phyloP scores from a whole-genome alignment of 495 filamentous ascomycete genomes.

The Penicillium longicatenatum region DNA sequence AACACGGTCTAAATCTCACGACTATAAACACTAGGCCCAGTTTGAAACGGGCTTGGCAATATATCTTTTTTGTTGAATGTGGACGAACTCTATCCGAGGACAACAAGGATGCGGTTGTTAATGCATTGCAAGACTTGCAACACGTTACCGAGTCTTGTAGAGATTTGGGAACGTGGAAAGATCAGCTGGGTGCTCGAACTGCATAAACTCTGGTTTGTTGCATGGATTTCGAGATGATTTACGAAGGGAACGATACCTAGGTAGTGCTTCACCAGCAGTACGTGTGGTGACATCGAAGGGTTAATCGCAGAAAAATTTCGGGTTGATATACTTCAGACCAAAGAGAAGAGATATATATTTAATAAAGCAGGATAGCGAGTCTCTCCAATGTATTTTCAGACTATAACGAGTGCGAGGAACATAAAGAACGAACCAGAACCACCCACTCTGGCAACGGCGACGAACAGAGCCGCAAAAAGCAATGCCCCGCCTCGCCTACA shows the following conservation, averaged over 20 bases:
- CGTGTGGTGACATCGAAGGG: background rate
- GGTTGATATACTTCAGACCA: slow-evolving; percentile 1
- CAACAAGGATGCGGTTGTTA: slow-evolving; percentile 30
- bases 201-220: slow-evolving; percentile 3
- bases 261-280: too few species aligned
- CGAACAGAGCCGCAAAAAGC: slow-evolving; percentile 23
- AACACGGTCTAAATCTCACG: slow-evolving; percentile 75
- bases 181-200: slow-evolving; percentile 27
- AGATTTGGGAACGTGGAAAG: slow-evolving; percentile 47
- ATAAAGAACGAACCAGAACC: slow-evolving; percentile 20
- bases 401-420: slow-evolving; percentile 19
- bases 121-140: slow-evolving; percentile 30
- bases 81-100: slow-evolving; percentile 47
- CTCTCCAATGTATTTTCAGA: slow-evolving; percentile 19
- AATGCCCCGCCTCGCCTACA: slow-evolving; percentile 27
- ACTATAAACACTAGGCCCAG: slow-evolving; percentile 88
- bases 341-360: slow-evolving; percentile 2
- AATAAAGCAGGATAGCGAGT: slow-evolving; percentile 3
- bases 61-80: slow-evolving; percentile 94
- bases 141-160: slow-evolving; percentile 39
- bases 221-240: slow-evolving; percentile 3
- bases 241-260: background rate
- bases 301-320: background rate
- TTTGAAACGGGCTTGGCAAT: slow-evolving; percentile 75
- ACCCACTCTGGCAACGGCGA: slow-evolving; percentile 15